Evolutionary conservation across 2,329 filamentous ascomycete genomes (phyloP).

Genomic region (Xylaria sp.): DNA sequence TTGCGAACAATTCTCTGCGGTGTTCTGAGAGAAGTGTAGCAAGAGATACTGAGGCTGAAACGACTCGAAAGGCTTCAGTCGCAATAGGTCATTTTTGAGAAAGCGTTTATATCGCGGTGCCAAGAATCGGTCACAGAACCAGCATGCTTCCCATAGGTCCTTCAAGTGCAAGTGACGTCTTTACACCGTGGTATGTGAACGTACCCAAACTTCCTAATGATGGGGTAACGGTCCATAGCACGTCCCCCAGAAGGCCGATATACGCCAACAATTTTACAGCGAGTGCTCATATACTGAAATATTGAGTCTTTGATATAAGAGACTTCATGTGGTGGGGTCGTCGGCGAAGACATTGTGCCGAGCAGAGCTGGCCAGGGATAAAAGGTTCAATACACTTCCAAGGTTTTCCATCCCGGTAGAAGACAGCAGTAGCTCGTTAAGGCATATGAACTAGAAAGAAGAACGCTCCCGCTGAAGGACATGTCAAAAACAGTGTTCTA

Average conservation of each 20-base stretch:
- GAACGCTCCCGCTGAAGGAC: too few species aligned
- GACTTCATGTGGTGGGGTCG: neutral
- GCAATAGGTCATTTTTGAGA: neutral
- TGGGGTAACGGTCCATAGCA: conserved; percentile 8
- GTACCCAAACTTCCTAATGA: conserved; percentile 16
- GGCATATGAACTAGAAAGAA: too few species aligned
- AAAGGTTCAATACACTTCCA: neutral
- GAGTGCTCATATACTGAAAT: neutral
- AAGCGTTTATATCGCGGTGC: neutral
- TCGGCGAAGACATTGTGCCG: neutral
- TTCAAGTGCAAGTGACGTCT: neutral
- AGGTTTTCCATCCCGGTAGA: neutral
- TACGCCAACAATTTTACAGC: neutral
- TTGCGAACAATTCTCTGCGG: neutral
- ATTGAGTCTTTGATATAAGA: neutral
- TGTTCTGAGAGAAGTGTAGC: neutral
- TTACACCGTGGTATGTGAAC: conserved; percentile 4
- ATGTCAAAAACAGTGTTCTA: too few species aligned
- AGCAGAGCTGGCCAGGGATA: neutral
- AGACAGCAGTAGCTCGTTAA: too few species aligned
- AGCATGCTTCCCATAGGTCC: conserved; percentile 1
- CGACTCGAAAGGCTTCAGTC: neutral
- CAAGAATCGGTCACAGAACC: neutral
- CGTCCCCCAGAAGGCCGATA: conserved; percentile 8
- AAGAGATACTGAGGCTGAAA: neutral